phyloP scores from a whole-genome alignment of 305 asterid species.

The Solanum chacoense region DNA sequence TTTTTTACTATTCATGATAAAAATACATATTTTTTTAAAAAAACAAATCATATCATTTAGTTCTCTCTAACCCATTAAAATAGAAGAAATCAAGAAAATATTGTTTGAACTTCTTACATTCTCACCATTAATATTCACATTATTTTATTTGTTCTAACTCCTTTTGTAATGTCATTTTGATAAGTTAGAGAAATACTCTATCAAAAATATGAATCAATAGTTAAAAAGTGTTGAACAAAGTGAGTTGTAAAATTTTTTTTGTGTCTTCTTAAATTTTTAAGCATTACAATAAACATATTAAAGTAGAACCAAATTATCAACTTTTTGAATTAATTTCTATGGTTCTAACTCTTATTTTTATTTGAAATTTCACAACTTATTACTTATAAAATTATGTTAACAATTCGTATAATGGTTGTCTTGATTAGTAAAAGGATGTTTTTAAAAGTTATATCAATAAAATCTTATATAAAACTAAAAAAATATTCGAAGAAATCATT shows the following conservation, averaged over 20 bases:
- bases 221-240: not conserved
- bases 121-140: no score
- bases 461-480: not conserved
- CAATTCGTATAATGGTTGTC: no score
- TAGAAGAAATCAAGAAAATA: no score
- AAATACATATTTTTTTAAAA: no score
- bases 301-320: not conserved
- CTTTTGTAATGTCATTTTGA: not conserved
- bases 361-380: no score
- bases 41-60: no score
- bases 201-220: no score
- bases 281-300: not conserved
- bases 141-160: no score
- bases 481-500: not conserved
- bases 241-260: not conserved
- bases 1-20: no score
- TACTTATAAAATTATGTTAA: no score
- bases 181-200: not conserved
- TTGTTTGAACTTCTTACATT: no score
- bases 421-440: not conserved
- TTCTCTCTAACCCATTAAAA: no score
- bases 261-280: not conserved
- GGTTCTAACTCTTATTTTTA: not conserved
- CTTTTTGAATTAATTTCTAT: not conserved
- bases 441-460: not conserved